Conservation (phyloP, 345 rosid genomes). For the Corchorus olitorius region DNA sequence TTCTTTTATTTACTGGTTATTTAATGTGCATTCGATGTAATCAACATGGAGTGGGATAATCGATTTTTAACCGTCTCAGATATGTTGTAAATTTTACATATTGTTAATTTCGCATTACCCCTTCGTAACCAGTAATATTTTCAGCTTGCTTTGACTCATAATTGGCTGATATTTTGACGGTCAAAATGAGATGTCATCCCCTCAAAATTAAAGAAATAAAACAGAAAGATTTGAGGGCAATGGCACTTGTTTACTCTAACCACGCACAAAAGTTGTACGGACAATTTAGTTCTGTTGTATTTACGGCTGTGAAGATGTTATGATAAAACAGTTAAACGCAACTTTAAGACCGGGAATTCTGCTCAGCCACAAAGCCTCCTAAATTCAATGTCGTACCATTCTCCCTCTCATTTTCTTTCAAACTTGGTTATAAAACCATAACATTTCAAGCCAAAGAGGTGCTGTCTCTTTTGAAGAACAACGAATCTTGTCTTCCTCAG, state of each 20-base stretch:
- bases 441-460: not conserved
- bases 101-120: too few species aligned
- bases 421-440: not conserved
- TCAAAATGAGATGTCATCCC: not conserved
- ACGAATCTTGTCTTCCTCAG: not conserved
- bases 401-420: conserved; percentile 1
- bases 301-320: not conserved
- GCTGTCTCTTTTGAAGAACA: not conserved
- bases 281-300: not conserved
- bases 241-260: not conserved
- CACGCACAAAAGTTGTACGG: not conserved
- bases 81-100: too few species aligned
- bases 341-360: not conserved
- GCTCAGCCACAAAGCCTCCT: not conserved
- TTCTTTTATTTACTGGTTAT: too few species aligned
- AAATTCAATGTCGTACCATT: not conserved
- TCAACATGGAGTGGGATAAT: too few species aligned
- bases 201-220: not conserved
- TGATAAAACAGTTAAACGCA: not conserved
- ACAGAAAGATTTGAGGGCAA: not conserved
- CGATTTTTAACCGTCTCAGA: too few species aligned
- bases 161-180: not conserved
- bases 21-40: too few species aligned
- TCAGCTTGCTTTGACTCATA: not conserved
- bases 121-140: not conserved